Base-by-base conservation (phyloP, 371 early-diverging fungal species). In the Zopfochytrium polystomum region DNA sequence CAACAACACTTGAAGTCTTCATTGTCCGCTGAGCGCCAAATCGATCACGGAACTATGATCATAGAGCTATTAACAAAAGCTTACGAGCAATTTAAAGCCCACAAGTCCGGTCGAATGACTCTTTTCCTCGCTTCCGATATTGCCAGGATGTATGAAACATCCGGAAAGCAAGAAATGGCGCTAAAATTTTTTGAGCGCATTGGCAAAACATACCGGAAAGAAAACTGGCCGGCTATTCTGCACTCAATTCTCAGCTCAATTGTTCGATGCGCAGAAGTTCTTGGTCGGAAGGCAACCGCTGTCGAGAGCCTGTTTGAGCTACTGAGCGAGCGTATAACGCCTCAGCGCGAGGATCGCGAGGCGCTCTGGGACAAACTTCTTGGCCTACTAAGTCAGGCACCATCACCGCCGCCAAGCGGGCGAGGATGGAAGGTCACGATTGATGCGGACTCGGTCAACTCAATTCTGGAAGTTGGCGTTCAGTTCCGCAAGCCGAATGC, bases 181-280 rank as follows among this genome's bases (percentile, higher is more conserved):
- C 74, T 90, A 46, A 90, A 89, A 74, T 88, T 93, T 62, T 93
- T 88, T 74, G 92, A 91, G 46, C 75, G 92, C 5, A 93, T 93
- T 44, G 87, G 85, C 53, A 90, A 88, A 62, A 91, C 90, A 1
- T 93, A 91, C 66, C 82, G 93, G 5, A 91, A 90, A 66, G 93
- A 93, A 60, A 72, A 77, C 32, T 93, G 93, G 93, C 74, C 78
- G 53, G 67, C 79, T 55, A 79, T 93, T 0, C 70, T 91, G 30
- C 80, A 80, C 0, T 83, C 84, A 1, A 87, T 90, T 30, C 62
- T 90, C 34, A 69, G 79, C 46, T 81, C 82, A 76, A 86, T 85
- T 0, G 61, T 86, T 6, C 78, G 78, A 4, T 91, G 93, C 66
- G 91, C 90, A 15, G 82, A 82, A 59, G 82, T 85, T 50, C 67